Percentiles rank a stretch among this genome's conserved stretches.
Conservation (phyloP, 192 early-diverging fungal genomes). For the Coemansia sp. region DNA sequence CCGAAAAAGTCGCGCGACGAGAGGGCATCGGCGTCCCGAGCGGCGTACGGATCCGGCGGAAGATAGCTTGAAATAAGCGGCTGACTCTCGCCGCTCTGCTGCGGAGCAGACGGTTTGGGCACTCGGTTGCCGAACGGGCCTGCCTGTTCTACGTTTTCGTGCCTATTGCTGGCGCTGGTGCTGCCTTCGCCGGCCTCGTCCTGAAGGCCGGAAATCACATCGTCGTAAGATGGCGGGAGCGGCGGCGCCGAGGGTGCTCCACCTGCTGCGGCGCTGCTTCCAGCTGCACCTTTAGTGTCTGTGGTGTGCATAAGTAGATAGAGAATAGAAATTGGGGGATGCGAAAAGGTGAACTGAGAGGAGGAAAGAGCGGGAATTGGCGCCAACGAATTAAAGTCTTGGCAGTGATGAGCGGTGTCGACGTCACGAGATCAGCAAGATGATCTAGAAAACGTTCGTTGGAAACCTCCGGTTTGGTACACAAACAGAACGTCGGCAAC, state of each 20-base stretch:
- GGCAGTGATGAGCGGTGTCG: no score
- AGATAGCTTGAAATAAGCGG: constrained; percentile 1
- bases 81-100: background rate
- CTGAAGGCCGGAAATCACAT: constrained; percentile 18
- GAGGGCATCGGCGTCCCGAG: background rate
- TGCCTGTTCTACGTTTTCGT: background rate
- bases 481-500: no score
- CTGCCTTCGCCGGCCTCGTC: constrained; percentile 1
- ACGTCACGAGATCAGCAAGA: no score
- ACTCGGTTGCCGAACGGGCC: constrained; percentile 16
- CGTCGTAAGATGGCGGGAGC: constrained; percentile 38
- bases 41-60: background rate
- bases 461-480: no score
- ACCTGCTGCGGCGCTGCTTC: no score
- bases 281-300: no score
- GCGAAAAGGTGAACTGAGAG: no score
- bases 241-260: constrained; percentile 26
- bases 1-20: constrained; percentile 45
- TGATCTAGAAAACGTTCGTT: no score
- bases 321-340: no score
- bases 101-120: background rate
- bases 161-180: background rate
- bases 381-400: no score
- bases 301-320: no score
- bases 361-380: no score